A percentile compares a stretch with the other conserved stretches of the same genome.
Evolutionary conservation across 108 stramenopile species (phyloP).

Genomic region (Poteriospumella lacustris): DNA sequence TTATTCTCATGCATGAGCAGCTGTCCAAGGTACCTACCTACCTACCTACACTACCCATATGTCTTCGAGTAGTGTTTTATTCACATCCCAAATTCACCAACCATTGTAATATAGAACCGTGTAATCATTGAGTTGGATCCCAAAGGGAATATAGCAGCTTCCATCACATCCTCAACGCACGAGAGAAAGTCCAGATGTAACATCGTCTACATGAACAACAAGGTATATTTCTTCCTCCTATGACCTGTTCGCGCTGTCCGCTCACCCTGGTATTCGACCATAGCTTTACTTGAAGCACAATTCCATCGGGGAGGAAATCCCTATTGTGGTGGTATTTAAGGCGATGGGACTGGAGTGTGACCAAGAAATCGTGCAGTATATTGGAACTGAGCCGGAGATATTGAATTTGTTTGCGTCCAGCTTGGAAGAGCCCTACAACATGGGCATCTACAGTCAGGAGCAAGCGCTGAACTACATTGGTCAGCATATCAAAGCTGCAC

Average conservation of each 20-base stretch:
- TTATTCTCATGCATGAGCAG: slow-evolving; percentile 97
- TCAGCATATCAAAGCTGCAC: slow-evolving; percentile 71
- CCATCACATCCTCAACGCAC: slow-evolving; percentile 85
- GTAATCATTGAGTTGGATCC: slow-evolving; percentile 89
- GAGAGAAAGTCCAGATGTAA: slow-evolving; percentile 84
- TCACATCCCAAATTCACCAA: too few species aligned
- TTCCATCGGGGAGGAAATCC: slow-evolving; percentile 93
- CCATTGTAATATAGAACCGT: slow-evolving; percentile 70
- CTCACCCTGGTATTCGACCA: background rate
- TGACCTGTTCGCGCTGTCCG: background rate
- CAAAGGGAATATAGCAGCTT: slow-evolving; percentile 71
- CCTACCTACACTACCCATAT: background rate
- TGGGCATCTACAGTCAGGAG: slow-evolving; percentile 79
- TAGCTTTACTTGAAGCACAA: slow-evolving; percentile 88
- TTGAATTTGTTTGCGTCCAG: slow-evolving; percentile 75
- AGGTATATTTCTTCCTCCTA: slow-evolving; percentile 11
- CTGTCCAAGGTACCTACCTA: slow-evolving; percentile 65
- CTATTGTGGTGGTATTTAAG: slow-evolving; percentile 82
- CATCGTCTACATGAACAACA: slow-evolving; percentile 66
- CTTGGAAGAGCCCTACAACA: slow-evolving; percentile 74
- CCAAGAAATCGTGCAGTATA: slow-evolving; percentile 87
- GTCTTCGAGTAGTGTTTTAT: too few species aligned
- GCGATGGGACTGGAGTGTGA: slow-evolving; percentile 94
- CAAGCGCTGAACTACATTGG: slow-evolving; percentile 83
- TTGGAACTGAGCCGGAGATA: slow-evolving; percentile 80